Evolutionary conservation across 345 rosid species (phyloP).

Genomic region (Chamaenerion angustifolium): DNA sequence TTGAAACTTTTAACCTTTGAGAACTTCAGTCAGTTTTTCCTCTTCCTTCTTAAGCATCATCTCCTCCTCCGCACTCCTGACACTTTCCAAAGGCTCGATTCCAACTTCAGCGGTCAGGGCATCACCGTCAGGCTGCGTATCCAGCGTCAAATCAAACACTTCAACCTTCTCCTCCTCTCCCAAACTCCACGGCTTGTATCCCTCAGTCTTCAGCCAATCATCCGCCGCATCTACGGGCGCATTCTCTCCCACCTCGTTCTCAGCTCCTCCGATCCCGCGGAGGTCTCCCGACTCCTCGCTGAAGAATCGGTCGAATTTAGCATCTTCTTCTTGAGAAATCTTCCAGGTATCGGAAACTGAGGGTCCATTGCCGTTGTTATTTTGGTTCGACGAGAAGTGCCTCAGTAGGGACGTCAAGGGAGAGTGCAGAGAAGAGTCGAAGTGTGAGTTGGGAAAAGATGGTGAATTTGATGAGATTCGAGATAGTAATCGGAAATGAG

Average conservation of each 20-base stretch:
- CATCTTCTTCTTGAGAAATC: constrained; percentile 29
- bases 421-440: constrained; percentile 1
- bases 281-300: constrained; percentile 15
- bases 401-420: constrained; percentile 21
- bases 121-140: constrained; percentile 9
- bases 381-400: constrained; percentile 31
- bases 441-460: constrained; percentile 6
- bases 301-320: constrained; percentile 22
- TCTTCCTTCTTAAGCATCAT: constrained; percentile 39
- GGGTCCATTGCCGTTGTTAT: constrained; percentile 11
- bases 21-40: constrained; percentile 37
- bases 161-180: constrained; percentile 24
- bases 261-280: constrained; percentile 18
- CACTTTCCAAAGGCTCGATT: constrained; percentile 14
- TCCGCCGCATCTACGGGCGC: constrained; percentile 5
- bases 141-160: constrained; percentile 28
- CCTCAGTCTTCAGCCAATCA: constrained; percentile 22
- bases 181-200: constrained; percentile 31
- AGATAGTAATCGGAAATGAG: constrained; percentile 38
- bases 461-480: constrained; percentile 22
- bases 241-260: constrained; percentile 6
- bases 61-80: constrained; percentile 23
- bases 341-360: constrained; percentile 31
- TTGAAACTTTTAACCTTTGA: constrained; percentile 31
- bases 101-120: constrained; percentile 4